phyloP scores from a whole-genome alignment of 345 rosid genomes.

The Populus davidiana region DNA sequence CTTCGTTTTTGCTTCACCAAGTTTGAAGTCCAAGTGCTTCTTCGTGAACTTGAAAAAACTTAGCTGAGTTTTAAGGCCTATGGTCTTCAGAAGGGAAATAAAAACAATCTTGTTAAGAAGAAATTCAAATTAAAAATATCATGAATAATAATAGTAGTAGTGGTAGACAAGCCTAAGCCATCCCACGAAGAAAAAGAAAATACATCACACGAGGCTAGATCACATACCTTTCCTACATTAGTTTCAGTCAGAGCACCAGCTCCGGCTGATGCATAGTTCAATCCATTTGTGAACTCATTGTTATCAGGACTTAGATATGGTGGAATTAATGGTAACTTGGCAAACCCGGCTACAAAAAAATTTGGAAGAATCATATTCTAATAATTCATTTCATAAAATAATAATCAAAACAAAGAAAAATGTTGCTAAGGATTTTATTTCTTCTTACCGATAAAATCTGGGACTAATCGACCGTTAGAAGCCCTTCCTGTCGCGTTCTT shows the following conservation, averaged over 20 bases:
- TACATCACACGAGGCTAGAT: no score
- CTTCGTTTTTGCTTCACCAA: slow-evolving; percentile 33
- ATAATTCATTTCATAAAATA: no score
- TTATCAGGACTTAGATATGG: slow-evolving; percentile 17
- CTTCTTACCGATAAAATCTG: slow-evolving; percentile 27
- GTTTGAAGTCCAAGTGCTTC: slow-evolving; percentile 22
- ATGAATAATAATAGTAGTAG: neutral
- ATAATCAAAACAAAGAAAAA: no score
- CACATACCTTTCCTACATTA: neutral
- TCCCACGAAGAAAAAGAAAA: neutral
- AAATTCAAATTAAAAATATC: no score
- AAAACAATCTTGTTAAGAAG: neutral
- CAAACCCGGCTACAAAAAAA: slow-evolving; percentile 19
- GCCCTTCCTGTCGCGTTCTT: slow-evolving; percentile 26
- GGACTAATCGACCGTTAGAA: slow-evolving; percentile 27
- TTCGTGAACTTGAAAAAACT: slow-evolving; percentile 29
- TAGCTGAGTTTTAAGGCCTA: slow-evolving; percentile 35
- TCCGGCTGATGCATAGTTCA: slow-evolving; percentile 39
- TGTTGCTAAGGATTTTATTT: no score
- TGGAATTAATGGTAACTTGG: slow-evolving; percentile 21
- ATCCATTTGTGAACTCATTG: slow-evolving; percentile 17
- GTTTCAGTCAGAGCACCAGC: slow-evolving; percentile 29
- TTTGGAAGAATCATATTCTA: no score
- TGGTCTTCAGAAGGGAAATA: slow-evolving; percentile 24
- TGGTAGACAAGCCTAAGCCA: no score